These are phyloP conservation scores for Haplosporangium sp. DNA, from an alignment of 371 early-diverging fungal species.

Conservation along the genomic window DNA sequence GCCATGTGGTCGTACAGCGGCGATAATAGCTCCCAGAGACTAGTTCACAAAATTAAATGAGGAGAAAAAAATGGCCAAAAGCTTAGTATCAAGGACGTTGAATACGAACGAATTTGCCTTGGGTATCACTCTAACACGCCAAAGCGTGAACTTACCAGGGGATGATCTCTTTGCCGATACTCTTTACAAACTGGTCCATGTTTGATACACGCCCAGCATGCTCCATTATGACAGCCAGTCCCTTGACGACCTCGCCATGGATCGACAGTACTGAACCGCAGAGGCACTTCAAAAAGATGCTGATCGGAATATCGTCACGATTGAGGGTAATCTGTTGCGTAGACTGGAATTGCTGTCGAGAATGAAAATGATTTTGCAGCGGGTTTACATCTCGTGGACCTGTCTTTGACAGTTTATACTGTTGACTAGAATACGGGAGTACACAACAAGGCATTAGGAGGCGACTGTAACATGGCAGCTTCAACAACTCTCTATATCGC, in stretches of 20 bases:
- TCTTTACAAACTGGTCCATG: constrained; percentile 36
- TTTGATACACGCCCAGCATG: constrained; percentile 33
- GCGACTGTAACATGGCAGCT: background rate
- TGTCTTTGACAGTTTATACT: background rate
- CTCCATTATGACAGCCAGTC: constrained; percentile 27
- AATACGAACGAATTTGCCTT: no score
- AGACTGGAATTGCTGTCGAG: constrained; percentile 23
- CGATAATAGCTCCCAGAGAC: constrained; percentile 45
- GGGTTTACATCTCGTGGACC: background rate
- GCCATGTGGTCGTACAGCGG: constrained; percentile 49
- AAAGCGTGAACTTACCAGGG: constrained; percentile 26
- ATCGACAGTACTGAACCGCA: constrained; percentile 18
- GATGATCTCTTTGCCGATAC: constrained; percentile 32
- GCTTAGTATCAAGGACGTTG: no score
- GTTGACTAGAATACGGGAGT: constrained; percentile 18
- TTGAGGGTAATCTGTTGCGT: constrained; percentile 9
- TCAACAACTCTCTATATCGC: no score
- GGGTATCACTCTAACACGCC: background rate
- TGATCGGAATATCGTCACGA: constrained; percentile 17
- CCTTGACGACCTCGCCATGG: constrained; percentile 30
- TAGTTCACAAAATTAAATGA: background rate
- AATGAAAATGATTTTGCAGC: constrained; percentile 11
- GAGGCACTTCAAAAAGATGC: constrained; percentile 30
- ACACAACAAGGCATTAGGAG: background rate
- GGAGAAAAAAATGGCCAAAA: no score